These are phyloP conservation scores for Corrigiola litoralis DNA, from an alignment of 179 eudicot genomes.

Conservation along the genomic window DNA sequence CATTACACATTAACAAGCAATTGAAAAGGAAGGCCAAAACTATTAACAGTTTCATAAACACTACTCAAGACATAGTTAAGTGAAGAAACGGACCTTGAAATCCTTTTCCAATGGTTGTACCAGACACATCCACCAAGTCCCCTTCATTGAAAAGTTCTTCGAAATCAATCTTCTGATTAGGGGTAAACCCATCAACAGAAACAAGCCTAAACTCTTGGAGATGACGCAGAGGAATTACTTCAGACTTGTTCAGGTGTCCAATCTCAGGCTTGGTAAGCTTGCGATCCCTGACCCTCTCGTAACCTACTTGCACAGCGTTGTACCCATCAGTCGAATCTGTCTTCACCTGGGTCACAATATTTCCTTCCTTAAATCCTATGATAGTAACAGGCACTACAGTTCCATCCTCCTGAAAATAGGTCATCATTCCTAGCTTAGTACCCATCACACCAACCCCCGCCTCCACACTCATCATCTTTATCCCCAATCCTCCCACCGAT, in stretches of 20 bases:
- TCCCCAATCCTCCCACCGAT: conserved; percentile 18
- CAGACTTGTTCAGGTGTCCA: conserved; percentile 74
- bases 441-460: conserved; percentile 93
- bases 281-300: conserved; percentile 72
- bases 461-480: conserved; percentile 52
- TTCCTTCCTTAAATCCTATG: conserved; percentile 88
- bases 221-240: conserved; percentile 81
- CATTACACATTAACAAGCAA: too few species aligned
- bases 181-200: conserved; percentile 60
- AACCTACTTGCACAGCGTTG: conserved; percentile 83
- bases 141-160: conserved; percentile 83
- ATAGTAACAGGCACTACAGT: conserved; percentile 83
- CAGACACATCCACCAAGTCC: conserved; percentile 80
- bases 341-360: conserved; percentile 94
- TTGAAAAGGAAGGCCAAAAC: too few species aligned
- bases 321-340: conserved; percentile 88
- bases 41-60: too few species aligned
- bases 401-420: conserved; percentile 62
- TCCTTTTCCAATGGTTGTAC: conserved; percentile 92
- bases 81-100: conserved; percentile 65
- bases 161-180: conserved; percentile 49
- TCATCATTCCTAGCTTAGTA: conserved; percentile 95
- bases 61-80: background rate
- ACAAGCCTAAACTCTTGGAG: conserved; percentile 77
- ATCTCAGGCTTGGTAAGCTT: conserved; percentile 81